Evolutionary conservation across 306 rosid genomes (phyloP), one percentile per base, ranked within the genome.

Genomic region (Vicia faba): DNA sequence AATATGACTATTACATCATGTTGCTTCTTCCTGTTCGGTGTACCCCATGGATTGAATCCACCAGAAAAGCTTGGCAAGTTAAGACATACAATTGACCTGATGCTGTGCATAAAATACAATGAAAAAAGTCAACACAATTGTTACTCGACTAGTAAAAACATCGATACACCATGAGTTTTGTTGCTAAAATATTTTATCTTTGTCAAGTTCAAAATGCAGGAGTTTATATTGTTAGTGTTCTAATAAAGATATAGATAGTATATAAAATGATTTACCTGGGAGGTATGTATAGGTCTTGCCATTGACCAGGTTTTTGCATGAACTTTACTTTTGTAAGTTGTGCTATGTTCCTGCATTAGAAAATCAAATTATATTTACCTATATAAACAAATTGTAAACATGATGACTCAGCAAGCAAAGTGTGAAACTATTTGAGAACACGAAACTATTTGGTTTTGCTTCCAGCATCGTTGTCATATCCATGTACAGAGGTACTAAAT

Each of bases 1-100:
- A 4, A 46, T 64, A 62, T 55, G 71, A 57, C 71, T 82, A 77
- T 43, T 38, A 90, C 97, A 53, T 89, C 85, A 25, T 35, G 64
- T 31, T 2, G 65, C 68, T 78, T 89, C 75, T 31, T 81, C 31
- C 16, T 70, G 77, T 63, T 75, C 1, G 99, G 99, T 45, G 84
- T 84, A 33, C 99, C 99, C 99, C 99, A 93, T 45, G 99, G 97
- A 74, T 86, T 86, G 26, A 90, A 68, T 77, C 99, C 99, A 53
- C 99, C 97, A 70, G 99, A 93, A 85, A 93, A 93, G 84, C 99
- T 93, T 60, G 97, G 99, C 84, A 93, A 82, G 84, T 93, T 90
- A 61, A 93, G 95, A 82, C 97, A 90, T 59, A 93, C 68, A 66
- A 93, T 85, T 66, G 99, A 90, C 86, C 93, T 75, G 66, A 90